Evolutionary conservation across 345 rosid genomes (phyloP).

Genomic region (Gossypium thurberi): DNA sequence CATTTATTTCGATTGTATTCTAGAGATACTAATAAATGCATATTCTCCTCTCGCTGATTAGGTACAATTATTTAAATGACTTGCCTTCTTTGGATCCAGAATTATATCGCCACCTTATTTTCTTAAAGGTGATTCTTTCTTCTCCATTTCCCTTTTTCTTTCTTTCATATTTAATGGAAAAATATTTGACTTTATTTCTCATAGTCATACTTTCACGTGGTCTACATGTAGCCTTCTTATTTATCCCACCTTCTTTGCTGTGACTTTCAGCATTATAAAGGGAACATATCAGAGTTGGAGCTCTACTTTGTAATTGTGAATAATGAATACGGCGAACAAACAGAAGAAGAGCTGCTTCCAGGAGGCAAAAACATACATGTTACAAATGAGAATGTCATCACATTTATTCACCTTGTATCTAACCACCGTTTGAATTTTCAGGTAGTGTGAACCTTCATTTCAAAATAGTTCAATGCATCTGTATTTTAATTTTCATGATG

Average conservation of each 20-base stretch:
- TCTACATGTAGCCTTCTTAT: conserved; percentile 3
- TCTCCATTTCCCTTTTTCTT: background rate
- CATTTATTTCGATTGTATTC: background rate
- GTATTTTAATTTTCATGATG: conserved; percentile 11
- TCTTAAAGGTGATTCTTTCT: conserved; percentile 62
- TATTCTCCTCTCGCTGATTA: conserved; percentile 24
- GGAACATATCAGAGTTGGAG: conserved; percentile 74
- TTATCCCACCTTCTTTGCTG: background rate
- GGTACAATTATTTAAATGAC: conserved; percentile 92
- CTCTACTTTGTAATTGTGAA: conserved; percentile 88
- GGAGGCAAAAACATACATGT: conserved; percentile 81
- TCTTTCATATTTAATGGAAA: background rate
- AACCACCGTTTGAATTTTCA: conserved; percentile 93
- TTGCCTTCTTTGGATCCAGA: conserved; percentile 40
- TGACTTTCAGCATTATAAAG: conserved; percentile 72
- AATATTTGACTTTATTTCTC: background rate
- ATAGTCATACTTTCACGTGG: background rate
- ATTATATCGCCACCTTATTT: conserved; percentile 79
- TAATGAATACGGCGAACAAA: conserved; percentile 96
- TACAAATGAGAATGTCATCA: conserved; percentile 83
- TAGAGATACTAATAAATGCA: background rate
- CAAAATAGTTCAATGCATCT: background rate
- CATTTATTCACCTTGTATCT: conserved; percentile 91
- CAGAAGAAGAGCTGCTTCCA: conserved; percentile 86
- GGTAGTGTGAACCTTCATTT: conserved; percentile 31